Percentiles rank a stretch among this genome's conserved stretches.
Evolutionary conservation across 139 green algal species (phyloP).

Genomic region (Chlorella sp.): DNA sequence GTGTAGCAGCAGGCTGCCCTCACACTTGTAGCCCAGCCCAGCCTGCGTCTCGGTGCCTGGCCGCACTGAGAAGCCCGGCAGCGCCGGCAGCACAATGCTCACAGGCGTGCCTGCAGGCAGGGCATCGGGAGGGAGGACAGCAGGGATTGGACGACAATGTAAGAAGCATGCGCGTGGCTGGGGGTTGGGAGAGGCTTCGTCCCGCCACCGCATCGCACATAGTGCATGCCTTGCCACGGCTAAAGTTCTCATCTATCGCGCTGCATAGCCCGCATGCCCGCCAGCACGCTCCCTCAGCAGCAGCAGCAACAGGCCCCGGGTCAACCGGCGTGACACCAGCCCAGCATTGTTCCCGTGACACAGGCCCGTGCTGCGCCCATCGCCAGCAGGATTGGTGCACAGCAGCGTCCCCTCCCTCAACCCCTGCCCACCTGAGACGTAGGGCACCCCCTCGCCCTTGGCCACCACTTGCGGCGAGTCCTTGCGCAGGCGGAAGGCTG

Average conservation of each 20-base stretch:
- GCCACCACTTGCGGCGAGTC: conserved; percentile 3
- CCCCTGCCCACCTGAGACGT: conserved; percentile 31
- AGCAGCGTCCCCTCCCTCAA: too few species aligned
- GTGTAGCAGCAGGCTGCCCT: conserved; percentile 1
- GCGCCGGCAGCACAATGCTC: conserved; percentile 22
- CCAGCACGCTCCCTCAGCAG: too few species aligned
- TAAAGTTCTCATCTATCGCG: too few species aligned
- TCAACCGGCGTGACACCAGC: too few species aligned
- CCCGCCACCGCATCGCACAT: too few species aligned
- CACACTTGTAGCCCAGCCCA: conserved; percentile 36
- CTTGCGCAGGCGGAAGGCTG: conserved; percentile 28
- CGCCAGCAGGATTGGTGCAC: too few species aligned
- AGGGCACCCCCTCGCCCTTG: conserved; percentile 9
- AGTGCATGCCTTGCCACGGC: too few species aligned
- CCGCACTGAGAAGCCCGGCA: conserved; percentile 15
- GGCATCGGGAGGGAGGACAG: neutral
- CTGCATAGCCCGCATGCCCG: too few species aligned
- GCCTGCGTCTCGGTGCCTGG: conserved; percentile 5
- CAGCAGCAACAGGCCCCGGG: too few species aligned
- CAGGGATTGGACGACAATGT: neutral
- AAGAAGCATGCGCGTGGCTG: neutral
- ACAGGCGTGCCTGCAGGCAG: conserved; percentile 42
- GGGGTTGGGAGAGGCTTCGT: neutral
- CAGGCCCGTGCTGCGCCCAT: neutral
- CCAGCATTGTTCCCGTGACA: too few species aligned